Base-by-base conservation (phyloP, 805 yeast species). In the Starmerella vitae region DNA sequence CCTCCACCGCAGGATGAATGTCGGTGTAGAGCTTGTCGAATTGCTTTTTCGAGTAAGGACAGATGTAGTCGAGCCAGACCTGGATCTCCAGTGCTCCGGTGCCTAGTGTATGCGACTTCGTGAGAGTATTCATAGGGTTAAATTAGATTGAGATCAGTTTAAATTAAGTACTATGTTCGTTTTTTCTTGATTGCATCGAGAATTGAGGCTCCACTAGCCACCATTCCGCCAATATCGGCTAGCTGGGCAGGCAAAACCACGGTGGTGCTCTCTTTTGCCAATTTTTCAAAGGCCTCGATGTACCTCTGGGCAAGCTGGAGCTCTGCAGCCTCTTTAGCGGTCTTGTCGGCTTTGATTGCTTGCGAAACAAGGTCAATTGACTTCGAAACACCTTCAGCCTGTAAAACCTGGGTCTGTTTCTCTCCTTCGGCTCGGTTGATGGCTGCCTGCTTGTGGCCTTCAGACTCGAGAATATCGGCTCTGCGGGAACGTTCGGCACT, bases 391-490 rank as follows among this genome's bases (percentile, higher is more conserved):
- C 93, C 93, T 58, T 81, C 88, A 3, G 88, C 78, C n/a, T 76
- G 76, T 47, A 81, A 67, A 44, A 81, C 78, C 34, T 70, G 68
- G 1, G 82, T 67, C 42, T 70, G 73, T 55, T 78, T 79, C 46
- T 74, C 77, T 57, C 93, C 93, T 59, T 82, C 93, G 41, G 91
- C 85, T 44, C 77, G 74, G 56, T 83, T 83, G 56, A 83, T 82
- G 35, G 72, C 78, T 26, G 83, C 67, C 55, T 78, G 84, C 56
- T 85, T 71, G 38, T 71, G 72, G 59, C 94, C 94, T 61, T 82
- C 94, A 33, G 84, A 74, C 53, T 82, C 93, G 54, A 82, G 68
- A 48, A 82, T 82, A 58, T 82, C 88, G 2, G 94, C 93, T 44
- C 93, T 67, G 57, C 83, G 83, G 37, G 85, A 75, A 50, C 94